Evolutionary conservation across 1,284 basidiomycete genomes (phyloP).

Genomic region (Moesziomyces antarcticus): DNA sequence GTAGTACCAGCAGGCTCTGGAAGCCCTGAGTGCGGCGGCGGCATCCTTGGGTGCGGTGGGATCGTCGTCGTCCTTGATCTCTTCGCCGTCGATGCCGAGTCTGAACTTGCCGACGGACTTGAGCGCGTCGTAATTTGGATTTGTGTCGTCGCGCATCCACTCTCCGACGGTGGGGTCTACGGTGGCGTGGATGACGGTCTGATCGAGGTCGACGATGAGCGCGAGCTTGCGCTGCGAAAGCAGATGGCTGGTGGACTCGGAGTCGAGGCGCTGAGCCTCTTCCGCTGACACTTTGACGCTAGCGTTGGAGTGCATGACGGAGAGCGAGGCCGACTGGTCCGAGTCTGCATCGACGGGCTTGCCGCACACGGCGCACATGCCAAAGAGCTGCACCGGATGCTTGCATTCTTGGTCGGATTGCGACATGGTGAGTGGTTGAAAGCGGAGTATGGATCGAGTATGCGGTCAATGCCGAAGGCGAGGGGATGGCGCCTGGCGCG

Average conservation of each 20-base stretch:
- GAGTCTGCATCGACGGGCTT: slow-evolving; percentile 83
- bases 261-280: slow-evolving; percentile 88
- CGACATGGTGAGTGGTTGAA: slow-evolving; percentile 6
- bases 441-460: background rate
- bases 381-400: slow-evolving; percentile 90
- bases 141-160: slow-evolving; percentile 86
- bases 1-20: slow-evolving; percentile 86
- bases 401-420: slow-evolving; percentile 73
- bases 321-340: slow-evolving; percentile 37
- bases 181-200: slow-evolving; percentile 98
- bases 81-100: slow-evolving; percentile 81
- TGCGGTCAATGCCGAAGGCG: background rate
- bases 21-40: slow-evolving; percentile 19
- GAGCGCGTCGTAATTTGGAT: slow-evolving; percentile 88
- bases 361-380: slow-evolving; percentile 91
- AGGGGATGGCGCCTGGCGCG: too few species aligned
- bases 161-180: slow-evolving; percentile 98
- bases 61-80: slow-evolving; percentile 43
- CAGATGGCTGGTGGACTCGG: slow-evolving; percentile 81
- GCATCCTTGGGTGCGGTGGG: slow-evolving; percentile 18
- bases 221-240: slow-evolving; percentile 82
- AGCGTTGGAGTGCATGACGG: slow-evolving; percentile 62
- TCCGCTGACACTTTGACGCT: slow-evolving; percentile 61
- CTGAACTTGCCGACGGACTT: slow-evolving; percentile 86
- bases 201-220: slow-evolving; percentile 97